Evolutionary conservation across 2,329 filamentous ascomycete species (phyloP).

Genomic region (Fusarium kyushuense): DNA sequence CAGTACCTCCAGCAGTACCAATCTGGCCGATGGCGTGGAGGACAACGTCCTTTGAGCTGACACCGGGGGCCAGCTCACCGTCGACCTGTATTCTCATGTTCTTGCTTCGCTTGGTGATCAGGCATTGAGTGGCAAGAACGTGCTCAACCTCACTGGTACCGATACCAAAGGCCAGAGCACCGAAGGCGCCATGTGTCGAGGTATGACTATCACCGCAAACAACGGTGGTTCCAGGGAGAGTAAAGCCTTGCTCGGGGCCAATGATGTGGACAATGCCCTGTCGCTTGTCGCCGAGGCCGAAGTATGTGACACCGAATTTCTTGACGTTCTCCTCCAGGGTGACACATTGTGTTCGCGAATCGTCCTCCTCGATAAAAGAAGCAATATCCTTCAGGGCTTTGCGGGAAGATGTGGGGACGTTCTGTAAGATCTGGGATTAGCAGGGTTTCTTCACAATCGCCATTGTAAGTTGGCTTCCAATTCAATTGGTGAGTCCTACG

Average conservation of each 20-base stretch:
- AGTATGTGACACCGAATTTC: slow-evolving; percentile 96
- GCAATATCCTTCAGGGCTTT: slow-evolving; percentile 95
- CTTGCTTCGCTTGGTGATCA: slow-evolving; percentile 95
- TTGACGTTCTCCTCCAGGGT: slow-evolving; percentile 98
- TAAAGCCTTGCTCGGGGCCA: slow-evolving; percentile 98
- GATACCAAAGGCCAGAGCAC: slow-evolving; percentile 94
- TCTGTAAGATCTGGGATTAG: slow-evolving; percentile 64
- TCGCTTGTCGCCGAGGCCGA: slow-evolving; percentile 93
- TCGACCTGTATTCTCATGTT: slow-evolving; percentile 99
- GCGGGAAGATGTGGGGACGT: slow-evolving; percentile 90
- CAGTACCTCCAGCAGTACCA: slow-evolving; percentile 94
- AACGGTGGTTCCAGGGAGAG: slow-evolving; percentile 93
- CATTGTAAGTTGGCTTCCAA: neutral
- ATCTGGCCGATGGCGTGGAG: slow-evolving; percentile 93
- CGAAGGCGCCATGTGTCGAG: slow-evolving; percentile 97
- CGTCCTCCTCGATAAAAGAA: slow-evolving; percentile 93
- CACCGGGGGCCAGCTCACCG: slow-evolving; percentile 87
- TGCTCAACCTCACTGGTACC: slow-evolving; percentile 99
- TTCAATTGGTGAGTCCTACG: slow-evolving; percentile 66
- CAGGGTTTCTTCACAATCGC: slow-evolving; percentile 4
- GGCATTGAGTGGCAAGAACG: slow-evolving; percentile 93
- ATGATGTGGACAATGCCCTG: slow-evolving; percentile 99
- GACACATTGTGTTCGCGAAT: slow-evolving; percentile 92
- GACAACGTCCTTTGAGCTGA: slow-evolving; percentile 96
- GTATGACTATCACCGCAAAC: slow-evolving; percentile 99